Base-by-base conservation (phyloP, 176 grass and related monocot genomes). In the Canna indica region DNA sequence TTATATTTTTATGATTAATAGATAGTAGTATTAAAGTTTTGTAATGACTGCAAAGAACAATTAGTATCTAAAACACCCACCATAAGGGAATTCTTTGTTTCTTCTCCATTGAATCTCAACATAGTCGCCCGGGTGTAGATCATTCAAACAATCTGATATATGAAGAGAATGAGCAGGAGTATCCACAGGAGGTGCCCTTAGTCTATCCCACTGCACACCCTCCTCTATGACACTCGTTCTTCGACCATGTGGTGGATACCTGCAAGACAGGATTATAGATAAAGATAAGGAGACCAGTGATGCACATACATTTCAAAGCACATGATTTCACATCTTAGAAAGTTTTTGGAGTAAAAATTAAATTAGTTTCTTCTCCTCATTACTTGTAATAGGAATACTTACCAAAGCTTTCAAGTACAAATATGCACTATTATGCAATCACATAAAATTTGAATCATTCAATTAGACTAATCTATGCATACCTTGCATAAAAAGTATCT, bases 51-150 rank as follows among this genome's bases (percentile, higher is more conserved):
- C 7, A 39, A 77, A n/a, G 59, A 64, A 36, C 63, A 39, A 47
- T 4, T 29, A 16, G 28, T 61, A 14, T 16, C 10, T 14, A 9
- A 20, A 70, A 5, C 26, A 52, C 74, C 81, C 87, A 99, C 94
- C 94, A 76, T 99, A 93, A 26, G 94, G 94, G 56, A 99, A 90
- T 65, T 90, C 94, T 50, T 85, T 93, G 86, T 93, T 90, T 81
- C 81, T 93, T 83, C 94, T 90, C 94, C 94, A 99, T 73, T 99
- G 94, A 72, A 99, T 99, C 68, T 99, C 94, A 70, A 99, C 85
- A 75, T 93, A 78, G 83, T 93, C 82, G 0, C 84, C 84, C 18
- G 94, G 89, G 35, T 52, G 42, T 22, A 99, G 80, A 73, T 93
- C 82, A 56, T 85, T 76, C 79, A 90, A 74, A 74, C 84, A 93